These are phyloP conservation scores for Candida boleticola DNA, from an alignment of 805 yeast genomes.

Conservation along the genomic window DNA sequence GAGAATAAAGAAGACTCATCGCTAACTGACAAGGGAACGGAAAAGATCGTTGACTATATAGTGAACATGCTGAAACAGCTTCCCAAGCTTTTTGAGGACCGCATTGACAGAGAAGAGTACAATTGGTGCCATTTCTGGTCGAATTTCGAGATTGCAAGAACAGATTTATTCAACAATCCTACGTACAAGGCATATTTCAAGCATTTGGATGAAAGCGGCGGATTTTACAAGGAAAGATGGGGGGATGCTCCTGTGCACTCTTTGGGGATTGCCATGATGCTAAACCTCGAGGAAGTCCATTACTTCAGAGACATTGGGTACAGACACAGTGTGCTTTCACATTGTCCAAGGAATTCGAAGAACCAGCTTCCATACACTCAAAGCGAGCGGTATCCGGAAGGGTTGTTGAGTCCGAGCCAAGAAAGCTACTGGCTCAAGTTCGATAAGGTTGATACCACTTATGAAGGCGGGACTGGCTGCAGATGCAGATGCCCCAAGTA, in stretches of 20 bases:
- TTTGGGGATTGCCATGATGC: slow-evolving; percentile 74
- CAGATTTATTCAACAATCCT: slow-evolving; percentile 68
- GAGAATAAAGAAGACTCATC: slow-evolving; percentile 25
- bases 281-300: slow-evolving; percentile 70
- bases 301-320: slow-evolving; percentile 94
- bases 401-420: slow-evolving; percentile 10
- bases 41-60: slow-evolving; percentile 8
- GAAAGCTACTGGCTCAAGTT: slow-evolving; percentile 34
- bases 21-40: slow-evolving; percentile 33
- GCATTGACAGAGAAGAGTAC: slow-evolving; percentile 65
- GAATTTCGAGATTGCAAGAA: slow-evolving; percentile 86
- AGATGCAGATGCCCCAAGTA: slow-evolving; percentile 72
- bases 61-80: background rate
- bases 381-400: slow-evolving; percentile 23
- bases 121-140: slow-evolving; percentile 90
- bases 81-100: slow-evolving; percentile 45
- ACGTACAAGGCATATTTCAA: slow-evolving; percentile 67
- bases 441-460: slow-evolving; percentile 24
- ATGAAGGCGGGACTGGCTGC: slow-evolving; percentile 69
- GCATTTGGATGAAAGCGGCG: slow-evolving; percentile 68
- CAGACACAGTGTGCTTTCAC: slow-evolving; percentile 73
- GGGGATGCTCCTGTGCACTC: slow-evolving; percentile 97
- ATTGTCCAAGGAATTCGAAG: slow-evolving; percentile 67
- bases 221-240: slow-evolving; percentile 92
- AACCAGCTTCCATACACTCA: slow-evolving; percentile 48